These are phyloP conservation scores for Rachicladosporium sp. DNA, from an alignment of 2,329 filamentous ascomycete species.

Conservation along the genomic window DNA sequence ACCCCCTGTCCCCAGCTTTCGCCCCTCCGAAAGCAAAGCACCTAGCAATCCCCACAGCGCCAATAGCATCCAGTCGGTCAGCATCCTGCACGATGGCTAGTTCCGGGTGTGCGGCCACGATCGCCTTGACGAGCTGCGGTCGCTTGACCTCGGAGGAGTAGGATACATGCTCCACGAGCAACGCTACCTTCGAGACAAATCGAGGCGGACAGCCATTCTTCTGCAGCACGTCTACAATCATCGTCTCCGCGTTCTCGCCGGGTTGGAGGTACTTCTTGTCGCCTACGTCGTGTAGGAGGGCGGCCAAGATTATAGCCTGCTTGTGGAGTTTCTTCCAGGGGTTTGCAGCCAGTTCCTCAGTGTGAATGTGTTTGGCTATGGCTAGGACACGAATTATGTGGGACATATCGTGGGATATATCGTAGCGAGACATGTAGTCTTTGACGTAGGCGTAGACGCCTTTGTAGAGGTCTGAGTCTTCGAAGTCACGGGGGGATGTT, in stretches of 20 bases:
- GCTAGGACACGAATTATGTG: constrained; percentile 71
- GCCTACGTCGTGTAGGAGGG: constrained; percentile 73
- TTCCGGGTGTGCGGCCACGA: constrained; percentile 59
- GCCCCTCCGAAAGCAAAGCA: constrained; percentile 67
- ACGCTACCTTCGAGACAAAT: constrained; percentile 56
- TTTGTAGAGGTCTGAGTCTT: constrained; percentile 18
- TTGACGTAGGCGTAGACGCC: constrained; percentile 47
- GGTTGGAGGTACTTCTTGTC: constrained; percentile 64
- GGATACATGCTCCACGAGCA: constrained; percentile 63
- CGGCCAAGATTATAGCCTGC: constrained; percentile 19
- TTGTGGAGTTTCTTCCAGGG: constrained; percentile 15
- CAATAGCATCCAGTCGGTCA: constrained; percentile 82
- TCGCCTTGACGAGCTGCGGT: constrained; percentile 43
- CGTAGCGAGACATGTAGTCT: constrained; percentile 63
- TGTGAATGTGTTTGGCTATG: constrained; percentile 56
- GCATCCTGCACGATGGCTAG: constrained; percentile 83
- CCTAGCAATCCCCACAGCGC: constrained; percentile 70
- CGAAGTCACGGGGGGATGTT: constrained; percentile 14
- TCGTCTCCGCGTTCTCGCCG: constrained; percentile 41
- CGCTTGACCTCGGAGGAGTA: constrained; percentile 63
- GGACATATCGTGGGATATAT: constrained; percentile 77
- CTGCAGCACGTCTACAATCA: constrained; percentile 44
- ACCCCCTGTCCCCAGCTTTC: constrained; percentile 34
- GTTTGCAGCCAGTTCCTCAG: constrained; percentile 17
- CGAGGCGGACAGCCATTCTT: constrained; percentile 42